Evolutionary conservation across 2,329 filamentous ascomycete genomes (phyloP).

Genomic region (Grosmannia serpens): DNA sequence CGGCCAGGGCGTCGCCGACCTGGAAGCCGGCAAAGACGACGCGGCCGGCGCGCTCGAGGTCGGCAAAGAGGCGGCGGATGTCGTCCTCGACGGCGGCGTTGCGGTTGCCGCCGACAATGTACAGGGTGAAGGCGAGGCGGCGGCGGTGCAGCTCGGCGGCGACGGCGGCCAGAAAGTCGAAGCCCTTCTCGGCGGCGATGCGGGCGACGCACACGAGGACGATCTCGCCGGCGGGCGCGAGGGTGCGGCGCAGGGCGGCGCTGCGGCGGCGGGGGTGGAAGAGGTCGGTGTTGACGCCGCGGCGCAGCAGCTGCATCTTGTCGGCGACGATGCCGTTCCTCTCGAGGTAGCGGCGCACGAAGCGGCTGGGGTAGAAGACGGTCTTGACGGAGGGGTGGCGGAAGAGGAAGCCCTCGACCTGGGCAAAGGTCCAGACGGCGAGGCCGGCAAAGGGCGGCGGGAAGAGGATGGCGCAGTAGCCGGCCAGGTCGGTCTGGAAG

Average conservation of each 20-base stretch:
- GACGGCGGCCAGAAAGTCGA: slow-evolving; percentile 51
- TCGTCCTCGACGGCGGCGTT: slow-evolving; percentile 51
- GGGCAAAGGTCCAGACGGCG: slow-evolving; percentile 49
- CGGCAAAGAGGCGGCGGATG: slow-evolving; percentile 46
- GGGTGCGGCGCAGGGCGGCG: slow-evolving; percentile 35
- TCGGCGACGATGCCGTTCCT: slow-evolving; percentile 39
- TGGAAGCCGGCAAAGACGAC: slow-evolving; percentile 58
- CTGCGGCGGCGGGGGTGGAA: slow-evolving; percentile 46
- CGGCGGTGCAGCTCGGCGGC: slow-evolving; percentile 41
- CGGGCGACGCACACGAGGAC: slow-evolving; percentile 56
- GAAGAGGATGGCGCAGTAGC: slow-evolving; percentile 60
- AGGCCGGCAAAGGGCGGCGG: slow-evolving; percentile 48
- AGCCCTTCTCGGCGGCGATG: slow-evolving; percentile 59
- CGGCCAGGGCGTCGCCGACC: slow-evolving; percentile 47
- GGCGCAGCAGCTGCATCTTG: slow-evolving; percentile 49
- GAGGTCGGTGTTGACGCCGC: slow-evolving; percentile 52
- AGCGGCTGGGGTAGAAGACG: slow-evolving; percentile 57
- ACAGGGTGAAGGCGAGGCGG: slow-evolving; percentile 48
- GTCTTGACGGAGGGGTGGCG: slow-evolving; percentile 48
- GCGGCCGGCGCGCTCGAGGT: slow-evolving; percentile 33
- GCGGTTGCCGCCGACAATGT: slow-evolving; percentile 57
- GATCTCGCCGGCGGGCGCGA: slow-evolving; percentile 51
- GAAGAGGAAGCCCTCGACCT: slow-evolving; percentile 57
- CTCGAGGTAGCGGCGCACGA: slow-evolving; percentile 49
- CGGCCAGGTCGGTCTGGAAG: slow-evolving; percentile 60